Evolutionary conservation across 139 green algal genomes (phyloP).

Genomic region (Diplosphaera chodatii): DNA sequence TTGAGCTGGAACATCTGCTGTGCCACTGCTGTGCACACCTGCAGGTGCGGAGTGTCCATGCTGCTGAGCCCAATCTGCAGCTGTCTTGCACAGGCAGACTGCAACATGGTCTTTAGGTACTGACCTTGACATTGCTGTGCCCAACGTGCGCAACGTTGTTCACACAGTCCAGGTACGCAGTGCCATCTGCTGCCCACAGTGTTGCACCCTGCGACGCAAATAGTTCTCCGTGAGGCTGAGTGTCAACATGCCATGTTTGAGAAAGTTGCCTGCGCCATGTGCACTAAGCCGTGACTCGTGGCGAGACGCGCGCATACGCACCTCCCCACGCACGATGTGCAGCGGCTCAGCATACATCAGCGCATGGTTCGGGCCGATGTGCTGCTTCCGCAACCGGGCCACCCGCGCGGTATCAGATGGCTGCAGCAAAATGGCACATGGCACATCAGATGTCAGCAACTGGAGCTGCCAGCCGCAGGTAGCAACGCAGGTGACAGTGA

Average conservation of each 20-base stretch:
- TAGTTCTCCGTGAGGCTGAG: too few relatives aligned
- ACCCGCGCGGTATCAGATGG: not conserved
- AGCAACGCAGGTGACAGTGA: too few relatives aligned
- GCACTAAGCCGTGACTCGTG: too few relatives aligned
- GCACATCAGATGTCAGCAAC: too few relatives aligned
- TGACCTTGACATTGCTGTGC: slow-evolving; percentile 30
- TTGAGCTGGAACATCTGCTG: slow-evolving; percentile 65
- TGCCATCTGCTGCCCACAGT: slow-evolving; percentile 16
- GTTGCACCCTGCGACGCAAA: not conserved
- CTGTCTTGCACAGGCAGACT: too few relatives aligned
- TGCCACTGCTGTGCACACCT: slow-evolving; percentile 53
- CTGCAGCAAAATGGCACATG: too few relatives aligned
- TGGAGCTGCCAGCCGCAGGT: too few relatives aligned
- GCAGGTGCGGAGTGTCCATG: slow-evolving; percentile 1
- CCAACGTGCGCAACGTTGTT: slow-evolving; percentile 69
- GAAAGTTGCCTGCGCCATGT: too few relatives aligned
- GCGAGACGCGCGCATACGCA: too few relatives aligned
- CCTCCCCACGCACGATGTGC: slow-evolving; percentile 51
- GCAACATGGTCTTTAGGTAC: too few relatives aligned
- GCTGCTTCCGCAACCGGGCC: slow-evolving; percentile 1
- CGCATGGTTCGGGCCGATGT: slow-evolving; percentile 31
- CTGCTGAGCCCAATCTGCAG: too few relatives aligned
- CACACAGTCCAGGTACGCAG: slow-evolving; percentile 55
- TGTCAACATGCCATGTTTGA: too few relatives aligned
- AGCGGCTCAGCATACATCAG: slow-evolving; percentile 37